phyloP scores from a whole-genome alignment of 306 rosid genomes.

The Cotoneaster glaucophyllus region DNA sequence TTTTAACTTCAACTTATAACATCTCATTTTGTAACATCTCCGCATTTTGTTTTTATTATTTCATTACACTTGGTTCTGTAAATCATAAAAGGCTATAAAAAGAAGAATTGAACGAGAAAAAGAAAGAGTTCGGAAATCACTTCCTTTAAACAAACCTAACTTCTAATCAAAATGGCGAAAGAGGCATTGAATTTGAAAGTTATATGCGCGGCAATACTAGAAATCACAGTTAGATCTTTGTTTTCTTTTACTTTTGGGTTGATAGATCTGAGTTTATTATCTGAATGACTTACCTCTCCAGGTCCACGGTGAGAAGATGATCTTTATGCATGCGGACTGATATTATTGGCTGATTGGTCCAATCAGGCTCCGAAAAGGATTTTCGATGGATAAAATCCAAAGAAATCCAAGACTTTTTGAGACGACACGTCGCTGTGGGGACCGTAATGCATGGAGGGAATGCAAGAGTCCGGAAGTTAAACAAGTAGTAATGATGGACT shows the following conservation, averaged over 20 bases:
- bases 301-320: background rate
- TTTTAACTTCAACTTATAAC: no score
- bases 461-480: constrained; percentile 15
- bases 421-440: constrained; percentile 13
- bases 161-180: background rate
- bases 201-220: background rate
- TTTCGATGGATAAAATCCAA: background rate
- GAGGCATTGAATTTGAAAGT: background rate
- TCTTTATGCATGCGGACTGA: background rate
- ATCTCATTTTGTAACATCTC: no score
- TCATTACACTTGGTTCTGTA: no score
- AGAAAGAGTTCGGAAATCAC: no score
- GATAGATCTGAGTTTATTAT: no score
- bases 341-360: background rate
- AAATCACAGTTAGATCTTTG: background rate
- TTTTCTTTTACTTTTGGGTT: no score
- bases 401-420: background rate
- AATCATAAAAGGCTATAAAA: no score
- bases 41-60: no score
- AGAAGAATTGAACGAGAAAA: no score
- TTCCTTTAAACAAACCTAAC: no score
- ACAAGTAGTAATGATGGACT: constrained; percentile 6
- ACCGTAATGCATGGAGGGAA: constrained; percentile 15
- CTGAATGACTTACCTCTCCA: background rate
- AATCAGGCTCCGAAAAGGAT: background rate